Evolutionary conservation across 225 moss, liverwort and hornwort species (phyloP), one percentile per base, ranked within the genome.

Genomic region (Bryum argenteum): DNA sequence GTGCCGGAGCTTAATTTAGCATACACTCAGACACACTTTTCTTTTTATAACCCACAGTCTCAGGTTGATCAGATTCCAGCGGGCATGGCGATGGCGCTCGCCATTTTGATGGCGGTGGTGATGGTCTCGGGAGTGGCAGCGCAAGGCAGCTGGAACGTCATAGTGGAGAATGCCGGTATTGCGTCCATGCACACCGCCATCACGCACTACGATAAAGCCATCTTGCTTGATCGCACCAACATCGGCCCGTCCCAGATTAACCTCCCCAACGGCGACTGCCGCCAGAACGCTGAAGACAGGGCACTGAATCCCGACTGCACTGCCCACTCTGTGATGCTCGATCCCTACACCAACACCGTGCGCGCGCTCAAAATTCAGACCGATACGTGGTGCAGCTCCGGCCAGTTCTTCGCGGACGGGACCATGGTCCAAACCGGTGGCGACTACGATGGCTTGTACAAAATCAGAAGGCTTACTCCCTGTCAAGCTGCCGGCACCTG

Each of bases 371-470:
- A 22, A 24, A 5, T 86, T 3, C 67, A 70, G 57, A 86, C 83
- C 16, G 86, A 86, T 53, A 86, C 86, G 9, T 86, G 83, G 83
- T 83, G 86, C 80, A 80, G 80, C 21, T 83, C 83, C 3, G 86
- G 80, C 8, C 86, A 86, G 67, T 80, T 86, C 26, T 37, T 59
- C 0, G 74, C 71, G 5, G 86, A 86, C 63, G 86, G 86, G 21
- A 80, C 71, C 7, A 60, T 86, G 78, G 80, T 86, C 3, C 86
- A 86, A 47, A 83, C 83, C 6, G 80, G 86, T 2, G 83, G 86
- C 11, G 72, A 83, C 71, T 75, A 0, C 16, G 78, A 86, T 0
- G 86, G 83, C 3, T 0, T 56, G 33, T 26, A 62, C 1, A 81
- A 59, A 57, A 78, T 87, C 69, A 66, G 87, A 4, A 56, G 70